A percentile compares a stretch with the other conserved stretches of the same genome.
Conservation (phyloP, 768 basidiomycete genomes). For the Lactarius sp. region DNA sequence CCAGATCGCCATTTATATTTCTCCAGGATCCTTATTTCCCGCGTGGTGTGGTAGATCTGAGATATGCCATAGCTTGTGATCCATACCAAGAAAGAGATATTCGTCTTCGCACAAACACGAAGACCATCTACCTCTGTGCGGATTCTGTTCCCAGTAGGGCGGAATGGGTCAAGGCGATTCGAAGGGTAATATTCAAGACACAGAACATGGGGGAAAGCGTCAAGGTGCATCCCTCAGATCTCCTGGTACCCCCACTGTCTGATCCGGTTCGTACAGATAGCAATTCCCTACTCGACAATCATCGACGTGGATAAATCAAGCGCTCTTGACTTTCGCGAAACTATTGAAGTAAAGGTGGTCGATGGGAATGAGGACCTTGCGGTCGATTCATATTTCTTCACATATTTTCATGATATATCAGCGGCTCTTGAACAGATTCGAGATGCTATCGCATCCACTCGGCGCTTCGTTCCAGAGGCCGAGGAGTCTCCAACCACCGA, state of each 20-base stretch:
- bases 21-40: conserved; percentile 94
- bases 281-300: conserved; percentile 88
- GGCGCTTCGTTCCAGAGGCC: conserved; percentile 37
- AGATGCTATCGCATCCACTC: conserved; percentile 54
- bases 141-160: conserved; percentile 81
- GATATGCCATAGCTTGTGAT: conserved; percentile 90
- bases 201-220: conserved; percentile 96
- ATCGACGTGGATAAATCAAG: conserved; percentile 84
- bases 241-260: neutral
- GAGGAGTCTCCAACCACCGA: conserved; percentile 30
- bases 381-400: conserved; percentile 88
- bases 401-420: conserved; percentile 84
- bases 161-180: conserved; percentile 95
- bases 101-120: conserved; percentile 78
- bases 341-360: conserved; percentile 88
- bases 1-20: conserved; percentile 13
- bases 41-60: conserved; percentile 90
- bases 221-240: conserved; percentile 49
- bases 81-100: conserved; percentile 71
- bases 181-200: conserved; percentile 90
- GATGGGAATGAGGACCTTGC: conserved; percentile 76
- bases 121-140: conserved; percentile 62
- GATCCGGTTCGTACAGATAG: conserved; percentile 50
- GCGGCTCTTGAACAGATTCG: conserved; percentile 78
- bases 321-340: conserved; percentile 94